Conservation (phyloP, 2,329 filamentous ascomycete species). For the Curvularia verruculosa region DNA sequence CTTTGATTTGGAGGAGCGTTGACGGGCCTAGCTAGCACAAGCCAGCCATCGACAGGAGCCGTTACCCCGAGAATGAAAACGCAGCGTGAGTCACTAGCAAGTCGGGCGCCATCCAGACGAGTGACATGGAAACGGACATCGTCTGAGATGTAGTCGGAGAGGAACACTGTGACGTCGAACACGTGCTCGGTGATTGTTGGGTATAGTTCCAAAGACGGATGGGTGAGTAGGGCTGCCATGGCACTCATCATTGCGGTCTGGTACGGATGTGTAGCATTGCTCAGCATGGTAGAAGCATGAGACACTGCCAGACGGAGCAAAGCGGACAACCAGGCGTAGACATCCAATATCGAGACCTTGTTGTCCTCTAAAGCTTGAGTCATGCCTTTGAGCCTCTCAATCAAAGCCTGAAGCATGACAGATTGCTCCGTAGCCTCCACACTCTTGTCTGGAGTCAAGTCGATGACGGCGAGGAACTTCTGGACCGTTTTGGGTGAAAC, state of each 20-base stretch:
- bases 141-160: slow-evolving; percentile 52
- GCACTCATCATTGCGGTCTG: slow-evolving; percentile 41
- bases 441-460: slow-evolving; percentile 32
- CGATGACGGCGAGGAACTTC: slow-evolving; percentile 45
- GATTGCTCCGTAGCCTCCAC: slow-evolving; percentile 26
- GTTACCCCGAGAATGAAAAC: slow-evolving; percentile 50
- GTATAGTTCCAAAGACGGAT: slow-evolving; percentile 46
- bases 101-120: slow-evolving; percentile 33
- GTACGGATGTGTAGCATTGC: slow-evolving; percentile 38
- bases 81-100: slow-evolving; percentile 44
- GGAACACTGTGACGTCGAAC: slow-evolving; percentile 51
- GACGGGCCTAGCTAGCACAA: slow-evolving; percentile 48
- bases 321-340: slow-evolving; percentile 36
- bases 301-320: slow-evolving; percentile 51
- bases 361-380: slow-evolving; percentile 32
- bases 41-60: slow-evolving; percentile 50
- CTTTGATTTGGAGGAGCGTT: slow-evolving; percentile 21
- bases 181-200: slow-evolving; percentile 49
- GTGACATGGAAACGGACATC: slow-evolving; percentile 46
- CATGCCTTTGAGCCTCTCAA: slow-evolving; percentile 43
- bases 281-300: slow-evolving; percentile 38
- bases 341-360: slow-evolving; percentile 7
- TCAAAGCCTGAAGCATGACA: slow-evolving; percentile 31
- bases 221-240: slow-evolving; percentile 48
- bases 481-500: slow-evolving; percentile 31